Percentiles rank a stretch among this genome's conserved stretches.
phyloP scores from a whole-genome alignment of 345 rosid species.

The Tarenaya hassleriana region DNA sequence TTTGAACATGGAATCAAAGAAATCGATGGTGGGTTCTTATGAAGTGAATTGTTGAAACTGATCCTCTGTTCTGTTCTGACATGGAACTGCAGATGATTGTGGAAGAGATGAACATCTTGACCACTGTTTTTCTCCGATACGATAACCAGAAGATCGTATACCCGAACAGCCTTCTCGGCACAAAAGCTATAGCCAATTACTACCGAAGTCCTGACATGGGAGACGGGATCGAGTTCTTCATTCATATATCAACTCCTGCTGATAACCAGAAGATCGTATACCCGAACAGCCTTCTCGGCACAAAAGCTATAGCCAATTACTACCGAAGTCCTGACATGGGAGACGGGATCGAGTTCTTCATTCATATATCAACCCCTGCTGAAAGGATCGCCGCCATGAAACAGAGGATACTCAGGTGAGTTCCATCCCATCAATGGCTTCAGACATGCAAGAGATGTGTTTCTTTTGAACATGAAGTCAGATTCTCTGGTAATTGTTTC shows the following conservation, averaged over 20 bases:
- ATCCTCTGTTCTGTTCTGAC: neutral
- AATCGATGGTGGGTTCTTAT: no score
- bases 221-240: conserved; percentile 26
- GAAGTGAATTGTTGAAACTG: neutral
- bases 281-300: conserved; percentile 59
- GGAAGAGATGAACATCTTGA: conserved; percentile 83
- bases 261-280: conserved; percentile 70
- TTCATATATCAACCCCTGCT: conserved; percentile 32
- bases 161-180: conserved; percentile 59
- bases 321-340: conserved; percentile 35
- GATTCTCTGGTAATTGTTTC: neutral
- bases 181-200: conserved; percentile 38
- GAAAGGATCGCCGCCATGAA: conserved; percentile 33
- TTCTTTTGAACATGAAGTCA: no score
- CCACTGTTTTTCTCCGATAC: conserved; percentile 59
- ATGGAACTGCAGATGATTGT: conserved; percentile 52
- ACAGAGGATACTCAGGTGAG: conserved; percentile 31
- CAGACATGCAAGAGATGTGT: neutral
- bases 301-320: conserved; percentile 38
- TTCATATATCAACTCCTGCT: conserved; percentile 34
- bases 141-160: conserved; percentile 70
- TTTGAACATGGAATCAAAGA: no score
- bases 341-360: conserved; percentile 26
- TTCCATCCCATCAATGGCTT: neutral
- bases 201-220: conserved; percentile 35